Conservation (phyloP, 2,329 filamentous ascomycete genomes). For the Bipolaris zeicola region DNA sequence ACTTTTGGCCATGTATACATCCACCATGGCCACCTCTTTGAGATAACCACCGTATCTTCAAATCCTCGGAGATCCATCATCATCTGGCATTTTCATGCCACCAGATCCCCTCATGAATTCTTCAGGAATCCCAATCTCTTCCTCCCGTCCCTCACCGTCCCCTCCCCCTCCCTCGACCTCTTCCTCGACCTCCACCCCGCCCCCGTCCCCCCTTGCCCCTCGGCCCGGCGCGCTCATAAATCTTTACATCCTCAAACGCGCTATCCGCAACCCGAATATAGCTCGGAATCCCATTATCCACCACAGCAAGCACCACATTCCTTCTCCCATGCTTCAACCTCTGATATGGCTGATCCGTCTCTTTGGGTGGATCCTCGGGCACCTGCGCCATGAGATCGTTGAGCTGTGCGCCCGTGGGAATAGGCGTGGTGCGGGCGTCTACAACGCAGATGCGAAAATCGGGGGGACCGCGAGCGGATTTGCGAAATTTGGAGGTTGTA, state of each 20-base stretch:
- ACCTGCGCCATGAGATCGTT: slow-evolving; percentile 72
- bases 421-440: slow-evolving; percentile 70
- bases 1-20: neutral
- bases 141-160: slow-evolving; percentile 10
- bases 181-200: slow-evolving; percentile 51
- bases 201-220: slow-evolving; percentile 47
- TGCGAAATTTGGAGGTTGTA: slow-evolving; percentile 69
- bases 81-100: neutral
- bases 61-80: neutral
- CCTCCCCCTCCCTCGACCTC: slow-evolving; percentile 35
- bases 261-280: slow-evolving; percentile 82
- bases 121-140: neutral
- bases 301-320: slow-evolving; percentile 83
- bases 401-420: slow-evolving; percentile 77
- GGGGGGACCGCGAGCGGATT: slow-evolving; percentile 75
- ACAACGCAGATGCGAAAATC: slow-evolving; percentile 87
- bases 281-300: slow-evolving; percentile 88
- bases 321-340: slow-evolving; percentile 83
- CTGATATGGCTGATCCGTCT: slow-evolving; percentile 66
- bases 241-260: slow-evolving; percentile 72
- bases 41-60: neutral
- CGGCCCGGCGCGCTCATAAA: slow-evolving; percentile 61
- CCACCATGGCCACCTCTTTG: neutral
- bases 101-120: neutral
- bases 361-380: slow-evolving; percentile 68